Conservation (phyloP, 352 stramenopile species). For the Globisporangium middletonii region DNA sequence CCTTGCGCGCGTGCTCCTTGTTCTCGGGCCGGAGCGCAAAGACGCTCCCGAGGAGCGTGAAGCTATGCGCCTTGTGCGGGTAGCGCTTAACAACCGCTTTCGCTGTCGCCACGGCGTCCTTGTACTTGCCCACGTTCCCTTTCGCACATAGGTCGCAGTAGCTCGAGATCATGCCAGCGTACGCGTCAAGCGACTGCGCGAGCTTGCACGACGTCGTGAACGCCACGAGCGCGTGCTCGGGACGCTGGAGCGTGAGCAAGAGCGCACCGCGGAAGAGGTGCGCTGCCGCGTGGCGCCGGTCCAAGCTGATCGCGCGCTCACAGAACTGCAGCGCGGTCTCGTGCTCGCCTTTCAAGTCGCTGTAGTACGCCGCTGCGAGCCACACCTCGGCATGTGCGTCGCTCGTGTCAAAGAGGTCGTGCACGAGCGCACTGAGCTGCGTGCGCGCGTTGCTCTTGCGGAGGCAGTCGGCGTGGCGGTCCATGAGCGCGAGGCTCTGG, state of each 20-base stretch:
- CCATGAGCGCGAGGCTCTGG: slow-evolving; percentile 55
- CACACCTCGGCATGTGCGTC: slow-evolving; percentile 46
- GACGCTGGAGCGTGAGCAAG: slow-evolving; percentile 51
- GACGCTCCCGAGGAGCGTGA: slow-evolving; percentile 66
- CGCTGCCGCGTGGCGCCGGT: slow-evolving; percentile 35
- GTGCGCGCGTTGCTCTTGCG: slow-evolving; percentile 34
- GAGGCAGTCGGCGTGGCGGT: slow-evolving; percentile 58
- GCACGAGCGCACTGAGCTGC: slow-evolving; percentile 61
- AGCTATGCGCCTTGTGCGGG: slow-evolving; percentile 61
- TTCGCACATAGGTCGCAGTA: slow-evolving; percentile 65
- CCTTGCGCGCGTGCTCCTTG: slow-evolving; percentile 46
- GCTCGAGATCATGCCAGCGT: slow-evolving; percentile 63
- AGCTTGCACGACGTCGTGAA: slow-evolving; percentile 66
- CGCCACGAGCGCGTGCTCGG: slow-evolving; percentile 52
- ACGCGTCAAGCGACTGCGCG: slow-evolving; percentile 55
- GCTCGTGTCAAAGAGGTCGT: slow-evolving; percentile 63
- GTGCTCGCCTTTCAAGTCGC: slow-evolving; percentile 64
- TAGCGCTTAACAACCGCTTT: slow-evolving; percentile 67
- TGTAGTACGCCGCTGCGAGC: slow-evolving; percentile 73
- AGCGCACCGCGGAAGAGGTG: slow-evolving; percentile 58
- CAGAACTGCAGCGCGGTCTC: slow-evolving; percentile 67
- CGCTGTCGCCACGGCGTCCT: slow-evolving; percentile 62
- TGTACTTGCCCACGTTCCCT: slow-evolving; percentile 57
- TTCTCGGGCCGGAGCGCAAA: slow-evolving; percentile 63
- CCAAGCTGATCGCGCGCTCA: slow-evolving; percentile 47